Evolutionary conservation across 768 basidiomycete species (phyloP).

Genomic region (Royoungia palumana): DNA sequence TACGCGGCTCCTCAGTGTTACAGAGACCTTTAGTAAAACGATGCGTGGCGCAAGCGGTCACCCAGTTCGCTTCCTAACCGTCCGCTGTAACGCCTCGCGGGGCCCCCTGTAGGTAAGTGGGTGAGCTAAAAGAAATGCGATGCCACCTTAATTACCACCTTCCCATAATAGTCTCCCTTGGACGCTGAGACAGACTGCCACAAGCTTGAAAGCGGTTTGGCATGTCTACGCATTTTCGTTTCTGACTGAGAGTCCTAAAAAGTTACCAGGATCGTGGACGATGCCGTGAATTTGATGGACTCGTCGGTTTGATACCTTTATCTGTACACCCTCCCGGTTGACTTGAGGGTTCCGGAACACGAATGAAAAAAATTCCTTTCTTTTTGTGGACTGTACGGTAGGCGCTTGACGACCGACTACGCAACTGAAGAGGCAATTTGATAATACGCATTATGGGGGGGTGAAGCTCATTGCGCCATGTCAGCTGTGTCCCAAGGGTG

Average conservation of each 20-base stretch:
- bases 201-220: neutral
- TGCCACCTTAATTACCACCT: slow-evolving; percentile 23
- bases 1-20: too few relatives aligned
- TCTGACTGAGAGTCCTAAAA: too few relatives aligned
- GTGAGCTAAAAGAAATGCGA: slow-evolving; percentile 13
- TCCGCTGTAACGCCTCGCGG: slow-evolving; percentile 19
- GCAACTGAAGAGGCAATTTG: slow-evolving; percentile 1
- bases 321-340: too few relatives aligned
- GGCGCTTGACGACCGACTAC: slow-evolving; percentile 1
- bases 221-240: neutral
- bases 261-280: too few relatives aligned
- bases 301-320: too few relatives aligned
- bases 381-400: neutral
- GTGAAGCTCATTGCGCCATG: too few relatives aligned
- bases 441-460: too few relatives aligned
- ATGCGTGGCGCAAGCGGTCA: neutral
- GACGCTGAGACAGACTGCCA: slow-evolving; percentile 5
- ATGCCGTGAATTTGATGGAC: too few relatives aligned
- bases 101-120: neutral
- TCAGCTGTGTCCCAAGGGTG: too few relatives aligned
- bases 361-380: neutral
- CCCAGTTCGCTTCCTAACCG: neutral
- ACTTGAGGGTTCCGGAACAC: too few relatives aligned
- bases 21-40: too few relatives aligned
- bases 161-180: slow-evolving; percentile 20